Evolutionary conservation across 2,329 filamentous ascomycete species (phyloP).

Genomic region (Trichophyton rubrum): DNA sequence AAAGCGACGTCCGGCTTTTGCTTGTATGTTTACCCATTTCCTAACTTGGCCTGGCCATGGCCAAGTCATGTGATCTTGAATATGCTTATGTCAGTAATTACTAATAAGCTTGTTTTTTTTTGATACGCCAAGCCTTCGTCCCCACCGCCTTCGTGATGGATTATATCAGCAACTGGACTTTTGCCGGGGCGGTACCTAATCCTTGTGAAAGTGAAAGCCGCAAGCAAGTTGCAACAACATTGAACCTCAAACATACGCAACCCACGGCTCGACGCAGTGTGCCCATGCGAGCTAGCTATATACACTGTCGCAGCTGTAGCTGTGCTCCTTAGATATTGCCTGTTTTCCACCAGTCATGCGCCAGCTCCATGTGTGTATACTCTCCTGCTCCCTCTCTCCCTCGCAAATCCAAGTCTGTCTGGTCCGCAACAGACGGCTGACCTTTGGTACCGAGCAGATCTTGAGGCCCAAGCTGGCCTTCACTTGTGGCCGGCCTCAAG

Average conservation of each 20-base stretch:
- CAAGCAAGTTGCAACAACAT: not conserved
- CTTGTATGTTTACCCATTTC: not conserved
- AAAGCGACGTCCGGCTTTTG: not conserved
- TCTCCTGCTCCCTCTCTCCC: not conserved
- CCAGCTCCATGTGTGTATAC: slow-evolving; percentile 9
- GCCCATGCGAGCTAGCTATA: slow-evolving; percentile 10
- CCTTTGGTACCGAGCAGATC: not conserved
- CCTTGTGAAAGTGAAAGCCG: not conserved
- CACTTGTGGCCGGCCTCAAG: slow-evolving; percentile 15
- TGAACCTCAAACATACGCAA: not conserved
- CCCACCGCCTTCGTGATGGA: not conserved
- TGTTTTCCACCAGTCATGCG: slow-evolving; percentile 8
- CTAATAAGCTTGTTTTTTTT: too few species aligned
- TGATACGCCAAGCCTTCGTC: not conserved
- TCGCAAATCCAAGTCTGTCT: not conserved
- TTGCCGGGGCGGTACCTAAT: not conserved
- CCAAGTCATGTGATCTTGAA: not conserved
- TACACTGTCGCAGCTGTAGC: slow-evolving; percentile 10
- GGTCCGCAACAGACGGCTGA: not conserved
- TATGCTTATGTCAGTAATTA: not conserved
- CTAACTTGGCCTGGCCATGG: not conserved
- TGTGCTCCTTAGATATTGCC: slow-evolving; percentile 4
- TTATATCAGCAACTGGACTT: not conserved
- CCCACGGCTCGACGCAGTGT: not conserved
- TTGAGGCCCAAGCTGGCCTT: slow-evolving; percentile 12